These are phyloP conservation scores for Boletus subcaerulescens DNA, from an alignment of 768 basidiomycete genomes.

Conservation along the genomic window DNA sequence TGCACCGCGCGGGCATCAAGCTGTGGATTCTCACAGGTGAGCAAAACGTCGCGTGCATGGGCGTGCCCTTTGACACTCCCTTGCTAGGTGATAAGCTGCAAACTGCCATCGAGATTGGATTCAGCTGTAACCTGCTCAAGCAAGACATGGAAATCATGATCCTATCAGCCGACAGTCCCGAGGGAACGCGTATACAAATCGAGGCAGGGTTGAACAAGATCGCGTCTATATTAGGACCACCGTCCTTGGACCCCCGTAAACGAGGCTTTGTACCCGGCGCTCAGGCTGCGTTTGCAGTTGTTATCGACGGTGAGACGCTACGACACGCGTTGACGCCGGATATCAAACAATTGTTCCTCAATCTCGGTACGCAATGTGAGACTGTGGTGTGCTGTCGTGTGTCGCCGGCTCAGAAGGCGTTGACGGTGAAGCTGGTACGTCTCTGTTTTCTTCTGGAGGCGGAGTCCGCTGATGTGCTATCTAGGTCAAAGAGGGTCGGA, in stretches of 20 bases:
- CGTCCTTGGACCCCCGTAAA: constrained; percentile 53
- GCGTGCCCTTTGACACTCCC: not conserved
- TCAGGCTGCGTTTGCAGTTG: constrained; percentile 82
- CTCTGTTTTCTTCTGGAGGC: not conserved
- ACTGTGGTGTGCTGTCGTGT: constrained; percentile 99
- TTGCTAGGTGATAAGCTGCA: constrained; percentile 87
- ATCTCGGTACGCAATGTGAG: constrained; percentile 92
- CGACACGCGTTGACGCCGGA: constrained; percentile 73
- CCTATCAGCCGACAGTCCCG: constrained; percentile 76
- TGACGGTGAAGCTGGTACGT: constrained; percentile 87
- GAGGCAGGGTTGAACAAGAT: constrained; percentile 95
- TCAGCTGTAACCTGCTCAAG: constrained; percentile 93
- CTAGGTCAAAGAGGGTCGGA: constrained; percentile 91
- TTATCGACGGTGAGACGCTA: constrained; percentile 94
- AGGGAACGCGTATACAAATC: constrained; percentile 78
- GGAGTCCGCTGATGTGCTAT: not conserved
- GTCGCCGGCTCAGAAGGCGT: constrained; percentile 96
- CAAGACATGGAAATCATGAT: constrained; percentile 97
- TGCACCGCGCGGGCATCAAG: constrained; percentile 94
- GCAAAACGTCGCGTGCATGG: constrained; percentile 12
- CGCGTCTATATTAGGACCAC: constrained; percentile 79
- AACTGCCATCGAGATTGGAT: constrained; percentile 97
- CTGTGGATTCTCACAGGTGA: constrained; percentile 94
- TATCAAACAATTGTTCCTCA: constrained; percentile 84
- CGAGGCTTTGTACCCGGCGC: constrained; percentile 67